Conservation (phyloP, 129 eudicot genomes). For the sunflower (Helianthus annuus) region HanXRQr2.0-SUNRISE NC_035449.2:7154105-7154604, state of each 20-base stretch:
- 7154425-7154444: neutral
- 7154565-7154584: slow-evolving; percentile 16
- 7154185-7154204: neutral
- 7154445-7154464: neutral
- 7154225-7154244: neutral
- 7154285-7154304: slow-evolving; percentile 6
- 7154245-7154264: neutral
- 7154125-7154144: neutral
- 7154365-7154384: neutral
- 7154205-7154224: neutral
- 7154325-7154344: neutral
- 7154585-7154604: slow-evolving; percentile 11
- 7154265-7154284: neutral
- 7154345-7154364: neutral
- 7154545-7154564: neutral
- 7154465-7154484: slow-evolving; percentile 6
- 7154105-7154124: neutral
- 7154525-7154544: neutral
- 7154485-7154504: slow-evolving; percentile 1
- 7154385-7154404: slow-evolving; percentile 2
- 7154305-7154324: neutral
- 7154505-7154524: neutral
- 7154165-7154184: neutral
- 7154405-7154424: neutral
- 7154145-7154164: neutral